These are phyloP conservation scores for Limtongia smithiae DNA, from an alignment of 805 yeast species.

Conservation along the genomic window DNA sequence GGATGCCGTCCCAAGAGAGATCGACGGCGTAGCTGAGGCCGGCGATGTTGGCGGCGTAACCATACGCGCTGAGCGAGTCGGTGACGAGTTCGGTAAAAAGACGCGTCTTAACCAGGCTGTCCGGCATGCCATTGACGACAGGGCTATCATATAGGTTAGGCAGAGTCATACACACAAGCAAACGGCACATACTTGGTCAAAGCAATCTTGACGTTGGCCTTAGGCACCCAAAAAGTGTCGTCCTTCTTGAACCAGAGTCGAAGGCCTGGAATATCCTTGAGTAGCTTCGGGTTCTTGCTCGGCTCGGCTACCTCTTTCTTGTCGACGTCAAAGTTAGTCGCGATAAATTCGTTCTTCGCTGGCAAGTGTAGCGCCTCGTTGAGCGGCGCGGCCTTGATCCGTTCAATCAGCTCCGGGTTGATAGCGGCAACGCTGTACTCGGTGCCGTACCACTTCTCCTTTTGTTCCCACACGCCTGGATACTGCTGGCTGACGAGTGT, in stretches of 20 bases:
- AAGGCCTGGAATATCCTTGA: conserved; percentile 49
- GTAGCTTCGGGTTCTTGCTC: conserved; percentile 56
- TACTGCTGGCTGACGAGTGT: conserved; percentile 53
- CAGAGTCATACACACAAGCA: background rate
- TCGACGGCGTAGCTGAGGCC: conserved; percentile 60
- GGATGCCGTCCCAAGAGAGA: conserved; percentile 66
- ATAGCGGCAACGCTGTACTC: conserved; percentile 56
- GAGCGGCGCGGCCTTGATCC: conserved; percentile 37
- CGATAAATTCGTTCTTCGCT: conserved; percentile 71
- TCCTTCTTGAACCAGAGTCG: conserved; percentile 88
- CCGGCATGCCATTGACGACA: conserved; percentile 55
- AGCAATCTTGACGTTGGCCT: conserved; percentile 64
- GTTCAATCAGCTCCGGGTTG: conserved; percentile 40
- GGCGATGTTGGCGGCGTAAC: conserved; percentile 82
- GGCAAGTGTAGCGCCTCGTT: conserved; percentile 55
- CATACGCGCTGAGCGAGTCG: conserved; percentile 69
- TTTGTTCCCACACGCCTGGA: conserved; percentile 44
- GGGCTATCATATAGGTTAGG: conserved; percentile 40
- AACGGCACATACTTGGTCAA: conserved; percentile 46
- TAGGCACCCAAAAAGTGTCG: conserved; percentile 84
- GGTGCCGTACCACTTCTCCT: conserved; percentile 90
- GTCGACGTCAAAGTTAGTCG: conserved; percentile 67
- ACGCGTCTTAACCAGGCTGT: conserved; percentile 54
- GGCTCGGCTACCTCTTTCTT: conserved; percentile 41
- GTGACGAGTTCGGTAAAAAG: conserved; percentile 67